Evolutionary conservation across 805 yeast species (phyloP), one percentile per base, ranked within the genome.

Genomic region (Starmerella davenportii): DNA sequence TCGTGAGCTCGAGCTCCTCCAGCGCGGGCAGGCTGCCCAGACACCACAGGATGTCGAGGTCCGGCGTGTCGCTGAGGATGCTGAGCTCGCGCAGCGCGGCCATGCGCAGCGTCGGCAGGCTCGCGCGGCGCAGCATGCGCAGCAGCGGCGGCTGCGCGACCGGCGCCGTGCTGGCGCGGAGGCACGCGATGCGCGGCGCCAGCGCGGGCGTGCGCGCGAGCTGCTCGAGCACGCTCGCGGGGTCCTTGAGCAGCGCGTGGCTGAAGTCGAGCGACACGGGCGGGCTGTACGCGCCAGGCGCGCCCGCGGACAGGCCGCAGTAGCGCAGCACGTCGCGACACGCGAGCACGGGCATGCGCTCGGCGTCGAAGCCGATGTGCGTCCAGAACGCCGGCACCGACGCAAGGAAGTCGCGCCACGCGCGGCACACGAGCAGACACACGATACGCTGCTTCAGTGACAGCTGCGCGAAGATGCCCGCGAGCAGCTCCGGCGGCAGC

Each of bases 11-110:
- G 16, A 48, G 43, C 8, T 17, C 21, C 18, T 34, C 40, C 1
- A 48, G 40, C 9, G 38, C 21, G 5, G 45, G 46, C 15, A 48
- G 32, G 17, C 19, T 33, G 24, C 11, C 25, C 2, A 48, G 21
- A 16, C 46, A 44, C 48, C 48, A 48, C 2, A 16, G 29, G 2
- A 48, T 13, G 21, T 48, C 51, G 5, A 24, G 30, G 7, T 43
- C 46, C 4, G 46, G 41, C 4, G 36, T 4, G 21, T 39, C 43
- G 1, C 43, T 37, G 21, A 29, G 18, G n/a, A 48, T 42, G 13
- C 39, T 14, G 4, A 48, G 36, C 8, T 18, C 30, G 3, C 23
- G 8, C 11, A 48, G 40, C 2, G 9, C 17, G 7, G 34, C n/a
- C 24, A 44, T 28, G 4, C 24, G 32, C 28, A 21, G 27, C 19